These are phyloP conservation scores for Sechiopsis laciniata DNA, from an alignment of 306 rosid species.

Conservation along the genomic window DNA sequence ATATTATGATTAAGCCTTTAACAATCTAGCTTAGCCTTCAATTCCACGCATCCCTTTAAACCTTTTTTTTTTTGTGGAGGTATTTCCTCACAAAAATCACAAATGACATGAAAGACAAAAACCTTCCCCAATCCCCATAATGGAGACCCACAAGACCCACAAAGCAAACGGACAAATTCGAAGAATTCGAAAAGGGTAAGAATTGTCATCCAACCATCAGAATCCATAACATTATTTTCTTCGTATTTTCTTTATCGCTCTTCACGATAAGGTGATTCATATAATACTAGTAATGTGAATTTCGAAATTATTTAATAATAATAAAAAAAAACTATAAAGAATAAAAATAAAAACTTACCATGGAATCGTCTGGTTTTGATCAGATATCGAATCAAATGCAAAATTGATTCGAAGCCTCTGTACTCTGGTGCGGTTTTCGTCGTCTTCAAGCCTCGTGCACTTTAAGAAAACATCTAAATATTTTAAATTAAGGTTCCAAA, in stretches of 20 bases:
- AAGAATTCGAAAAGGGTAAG: conserved; percentile 20
- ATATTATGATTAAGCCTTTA: conserved; percentile 27
- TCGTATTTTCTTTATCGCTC: conserved; percentile 5
- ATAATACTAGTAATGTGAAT: background rate
- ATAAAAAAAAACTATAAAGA: background rate
- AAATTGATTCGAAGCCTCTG: conserved; percentile 20
- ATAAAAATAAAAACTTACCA: background rate
- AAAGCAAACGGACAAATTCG: conserved; percentile 17
- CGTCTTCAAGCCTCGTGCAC: conserved; percentile 20
- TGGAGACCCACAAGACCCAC: conserved; percentile 25
- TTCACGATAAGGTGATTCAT: background rate
- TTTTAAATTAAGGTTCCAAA: conserved; percentile 7
- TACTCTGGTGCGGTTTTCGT: conserved; percentile 22
- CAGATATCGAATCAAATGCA: conserved; percentile 11
- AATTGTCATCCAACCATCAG: conserved; percentile 17
- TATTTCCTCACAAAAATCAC: conserved; percentile 3
- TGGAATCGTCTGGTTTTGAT: background rate
- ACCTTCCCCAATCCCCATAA: background rate
- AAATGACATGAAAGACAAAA: background rate
- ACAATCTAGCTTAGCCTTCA: conserved; percentile 35
- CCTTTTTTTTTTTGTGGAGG: background rate
- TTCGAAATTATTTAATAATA: too few species aligned
- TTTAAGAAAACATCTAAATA: conserved; percentile 4
- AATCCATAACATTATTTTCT: background rate
- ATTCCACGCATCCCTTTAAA: conserved; percentile 34